Evolutionary conservation across 2,329 filamentous ascomycete species (phyloP), one percentile per base, ranked within the genome.

Genomic region (Colletotrichum chrysophilum): DNA sequence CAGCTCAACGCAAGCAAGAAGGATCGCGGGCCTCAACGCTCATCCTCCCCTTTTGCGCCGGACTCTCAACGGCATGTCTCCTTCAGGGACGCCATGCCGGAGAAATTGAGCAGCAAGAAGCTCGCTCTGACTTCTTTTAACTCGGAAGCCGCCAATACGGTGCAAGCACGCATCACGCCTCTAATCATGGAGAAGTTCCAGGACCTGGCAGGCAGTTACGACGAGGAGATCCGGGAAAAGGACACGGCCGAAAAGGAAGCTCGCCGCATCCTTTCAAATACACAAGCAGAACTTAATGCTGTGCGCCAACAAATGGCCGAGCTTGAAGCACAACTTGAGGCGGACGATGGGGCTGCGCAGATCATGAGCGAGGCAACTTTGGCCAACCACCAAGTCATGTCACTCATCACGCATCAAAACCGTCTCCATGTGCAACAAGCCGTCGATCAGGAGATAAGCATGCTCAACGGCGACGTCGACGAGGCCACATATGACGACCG

Each of bases 161-260:
- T 96, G 12, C 92, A 94, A 72, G 89, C 91, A 16, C 93, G 92
- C 78, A 93, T 95, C 78, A 91, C 91, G 6, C 90, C 92, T 5
- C 87, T 94, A 7, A 91, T 96, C 75, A 86, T 94, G 8, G 92
- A 95, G 74, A 95, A 94, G 78, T 92, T 95, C 77, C 91, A 93
- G 79, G 92, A 93, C 77, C 87, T 96, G 13, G 91, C 94, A 3
- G 88, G 89, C 72, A 92, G 89, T 71, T 95, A 95, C 80, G 95
- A 97, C 74, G 91, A 93, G 32, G 94, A 96, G 81, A 91, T 95
- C 79, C 89, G 90, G 68, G 94, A 96, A 78, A 95, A 95, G 81
- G 92, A 95, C 68, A 88, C 90, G 21, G 92, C 92, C 4, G 93
- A 94, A 80, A 89, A 89, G 30, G 94, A 94, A 81, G 93, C 93